These are phyloP conservation scores for Paraconiothyrium sp. DNA, from an alignment of 2,329 filamentous ascomycete genomes.

Conservation along the genomic window DNA sequence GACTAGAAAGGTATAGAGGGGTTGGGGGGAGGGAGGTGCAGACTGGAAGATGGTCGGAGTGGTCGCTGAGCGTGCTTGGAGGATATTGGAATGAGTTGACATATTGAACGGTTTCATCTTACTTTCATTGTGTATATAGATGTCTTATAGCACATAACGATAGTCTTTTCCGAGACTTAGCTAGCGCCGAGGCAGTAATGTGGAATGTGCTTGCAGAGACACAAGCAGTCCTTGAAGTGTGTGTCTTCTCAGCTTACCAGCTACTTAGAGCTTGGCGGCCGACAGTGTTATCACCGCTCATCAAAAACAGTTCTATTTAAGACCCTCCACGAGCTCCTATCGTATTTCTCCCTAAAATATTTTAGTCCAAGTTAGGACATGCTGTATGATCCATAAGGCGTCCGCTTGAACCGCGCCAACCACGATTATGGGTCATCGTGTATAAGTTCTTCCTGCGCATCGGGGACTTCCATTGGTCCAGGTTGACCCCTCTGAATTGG, in stretches of 20 bases:
- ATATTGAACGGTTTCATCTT: not conserved
- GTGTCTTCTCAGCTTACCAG: not conserved
- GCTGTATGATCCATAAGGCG: too few species aligned
- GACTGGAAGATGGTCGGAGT: not conserved
- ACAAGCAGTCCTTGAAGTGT: not conserved
- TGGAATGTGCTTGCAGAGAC: not conserved
- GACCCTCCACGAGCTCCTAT: too few species aligned
- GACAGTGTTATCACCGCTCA: not conserved
- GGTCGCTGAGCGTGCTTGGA: not conserved
- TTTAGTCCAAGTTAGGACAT: too few species aligned
- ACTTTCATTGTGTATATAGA: not conserved
- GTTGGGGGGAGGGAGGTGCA: not conserved
- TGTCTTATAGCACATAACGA: not conserved
- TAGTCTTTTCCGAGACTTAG: not conserved
- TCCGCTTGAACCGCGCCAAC: not conserved
- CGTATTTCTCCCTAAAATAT: too few species aligned
- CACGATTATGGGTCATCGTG: not conserved
- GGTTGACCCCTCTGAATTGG: not conserved
- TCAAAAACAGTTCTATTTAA: not conserved
- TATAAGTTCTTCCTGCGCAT: not conserved
- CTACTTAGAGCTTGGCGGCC: not conserved
- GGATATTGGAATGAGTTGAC: not conserved
- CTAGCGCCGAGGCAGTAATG: not conserved
- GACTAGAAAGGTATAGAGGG: not conserved
- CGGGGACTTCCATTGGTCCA: not conserved